phyloP scores from a whole-genome alignment of 2,329 filamentous ascomycete species.

The Colletotrichum liriopes region DNA sequence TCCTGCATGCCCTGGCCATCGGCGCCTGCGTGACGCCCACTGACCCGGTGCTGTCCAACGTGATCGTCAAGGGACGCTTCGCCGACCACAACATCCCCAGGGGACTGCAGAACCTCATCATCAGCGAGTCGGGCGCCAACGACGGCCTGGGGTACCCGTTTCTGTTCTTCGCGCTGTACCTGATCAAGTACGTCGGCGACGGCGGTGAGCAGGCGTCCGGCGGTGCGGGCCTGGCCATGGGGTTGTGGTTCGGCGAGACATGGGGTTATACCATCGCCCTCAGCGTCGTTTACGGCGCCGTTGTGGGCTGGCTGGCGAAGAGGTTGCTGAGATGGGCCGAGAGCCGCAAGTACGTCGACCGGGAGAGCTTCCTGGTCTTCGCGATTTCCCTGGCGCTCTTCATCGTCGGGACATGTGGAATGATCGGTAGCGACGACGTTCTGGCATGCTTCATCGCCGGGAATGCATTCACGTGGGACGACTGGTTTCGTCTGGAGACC shows the following conservation, averaged over 20 bases:
- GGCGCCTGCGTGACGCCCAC: conserved; percentile 94
- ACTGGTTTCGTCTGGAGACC: conserved; percentile 93
- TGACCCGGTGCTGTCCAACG: conserved; percentile 89
- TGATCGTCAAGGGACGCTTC: conserved; percentile 94
- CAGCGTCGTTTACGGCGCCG: conserved; percentile 82
- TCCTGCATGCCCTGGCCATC: conserved; percentile 85
- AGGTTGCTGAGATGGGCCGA: conserved; percentile 89
- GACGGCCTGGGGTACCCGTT: conserved; percentile 93
- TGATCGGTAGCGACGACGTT: conserved; percentile 91
- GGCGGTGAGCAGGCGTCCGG: conserved; percentile 69
- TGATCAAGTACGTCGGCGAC: conserved; percentile 82
- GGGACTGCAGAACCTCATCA: conserved; percentile 84
- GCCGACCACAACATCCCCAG: conserved; percentile 91
- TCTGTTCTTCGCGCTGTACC: conserved; percentile 85
- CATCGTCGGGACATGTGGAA: conserved; percentile 87
- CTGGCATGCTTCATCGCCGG: conserved; percentile 94
- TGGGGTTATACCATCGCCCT: conserved; percentile 88
- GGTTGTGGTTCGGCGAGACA: conserved; percentile 87
- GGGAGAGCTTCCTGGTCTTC: conserved; percentile 90
- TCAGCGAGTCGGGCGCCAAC: conserved; percentile 89
- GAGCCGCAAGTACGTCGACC: conserved; percentile 84
- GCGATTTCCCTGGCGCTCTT: conserved; percentile 89
- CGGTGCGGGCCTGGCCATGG: conserved; percentile 78
- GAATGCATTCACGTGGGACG: conserved; percentile 92
- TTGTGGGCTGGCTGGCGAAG: conserved; percentile 86